Evolutionary conservation across 768 basidiomycete species (phyloP), one percentile per base, ranked within the genome.

Genomic region (Tulasnella sp.): DNA sequence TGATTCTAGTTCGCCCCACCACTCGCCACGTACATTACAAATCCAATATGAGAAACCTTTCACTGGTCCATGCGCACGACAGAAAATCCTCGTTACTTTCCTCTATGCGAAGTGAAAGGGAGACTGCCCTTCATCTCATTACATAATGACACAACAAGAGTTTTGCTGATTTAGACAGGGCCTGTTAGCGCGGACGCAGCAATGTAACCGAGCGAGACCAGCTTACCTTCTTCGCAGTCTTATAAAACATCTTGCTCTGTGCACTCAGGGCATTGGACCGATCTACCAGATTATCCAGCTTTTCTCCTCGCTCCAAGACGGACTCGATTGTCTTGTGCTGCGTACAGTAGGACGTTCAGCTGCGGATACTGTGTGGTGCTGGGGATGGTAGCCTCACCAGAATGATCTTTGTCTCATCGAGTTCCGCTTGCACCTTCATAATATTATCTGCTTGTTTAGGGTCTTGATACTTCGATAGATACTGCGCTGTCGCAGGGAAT

Each of bases 301-400:
- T 96, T 88, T 99, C 97, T 64, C 97, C 97, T 15, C 97, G 90
- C 82, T 96, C 91, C 54, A 99, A 87, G 12, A 99, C 96, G 3
- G 93, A 94, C 82, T 99, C 97, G 80, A 99, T 99, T 37, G 97
- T 99, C 87, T 99, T 98, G 87, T 99, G 97, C 96, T 99, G 81
- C 75, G 77, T 49, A 72, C 67, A 42, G 58, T 7, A 29, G n/a
- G 17, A 71, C 17, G 25, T 0, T 39, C 19, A 45, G 38, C 42
- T 71, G 69, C 42, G 69, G 69, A 37, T 40, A 77, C 37, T 75
- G 29, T 14, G 42, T 29, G 1, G n/a, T 34, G 37, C 42, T 42
- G 8, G 17, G 58, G 29, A n/a, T 70, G 71, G 11, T 7, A 29
- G 39, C 72, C 93, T 77, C 80, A 97, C 96, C 83, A 99, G 85